Evolutionary conservation across 2,329 filamentous ascomycete genomes (phyloP).

Genomic region (Claviceps sp.): DNA sequence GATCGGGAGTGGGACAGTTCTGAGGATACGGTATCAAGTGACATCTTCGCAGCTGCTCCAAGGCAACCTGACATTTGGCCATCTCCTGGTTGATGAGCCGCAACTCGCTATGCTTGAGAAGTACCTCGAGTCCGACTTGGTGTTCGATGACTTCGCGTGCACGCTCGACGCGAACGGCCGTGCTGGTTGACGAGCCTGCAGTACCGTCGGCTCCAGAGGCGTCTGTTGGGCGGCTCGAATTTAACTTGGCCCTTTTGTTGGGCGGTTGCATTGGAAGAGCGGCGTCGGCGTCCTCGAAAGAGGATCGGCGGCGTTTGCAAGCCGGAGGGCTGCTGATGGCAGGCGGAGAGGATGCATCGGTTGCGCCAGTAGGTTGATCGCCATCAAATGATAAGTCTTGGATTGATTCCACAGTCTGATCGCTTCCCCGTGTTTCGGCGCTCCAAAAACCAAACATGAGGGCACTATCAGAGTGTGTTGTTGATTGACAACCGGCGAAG

Average conservation of each 20-base stretch:
- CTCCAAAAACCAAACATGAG: constrained; percentile 52
- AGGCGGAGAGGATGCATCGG: neutral
- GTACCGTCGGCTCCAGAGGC: constrained; percentile 2
- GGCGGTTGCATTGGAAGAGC: constrained; percentile 10
- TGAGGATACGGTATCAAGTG: constrained; percentile 83
- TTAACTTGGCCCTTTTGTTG: constrained; percentile 29
- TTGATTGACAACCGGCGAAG: constrained; percentile 4
- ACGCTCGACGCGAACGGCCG: constrained; percentile 26
- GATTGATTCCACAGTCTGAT: constrained; percentile 29
- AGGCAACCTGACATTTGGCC: constrained; percentile 83
- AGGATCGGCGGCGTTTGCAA: constrained; percentile 27
- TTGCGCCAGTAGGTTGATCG: constrained; percentile 14
- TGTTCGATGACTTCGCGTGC: constrained; percentile 65
- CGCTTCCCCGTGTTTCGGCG: constrained; percentile 43
- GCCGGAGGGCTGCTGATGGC: constrained; percentile 8
- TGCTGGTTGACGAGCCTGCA: constrained; percentile 7
- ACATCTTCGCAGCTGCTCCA: constrained; percentile 88
- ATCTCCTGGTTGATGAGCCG: constrained; percentile 92
- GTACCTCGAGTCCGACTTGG: constrained; percentile 80
- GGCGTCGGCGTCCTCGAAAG: constrained; percentile 11
- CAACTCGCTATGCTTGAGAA: constrained; percentile 88
- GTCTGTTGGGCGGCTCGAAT: constrained; percentile 9
- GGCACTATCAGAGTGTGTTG: constrained; percentile 19
- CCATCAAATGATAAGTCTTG: constrained; percentile 12
- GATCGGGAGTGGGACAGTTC: constrained; percentile 49